Conservation (phyloP, 139 green algal genomes). For the Picochlorum sp. region DNA sequence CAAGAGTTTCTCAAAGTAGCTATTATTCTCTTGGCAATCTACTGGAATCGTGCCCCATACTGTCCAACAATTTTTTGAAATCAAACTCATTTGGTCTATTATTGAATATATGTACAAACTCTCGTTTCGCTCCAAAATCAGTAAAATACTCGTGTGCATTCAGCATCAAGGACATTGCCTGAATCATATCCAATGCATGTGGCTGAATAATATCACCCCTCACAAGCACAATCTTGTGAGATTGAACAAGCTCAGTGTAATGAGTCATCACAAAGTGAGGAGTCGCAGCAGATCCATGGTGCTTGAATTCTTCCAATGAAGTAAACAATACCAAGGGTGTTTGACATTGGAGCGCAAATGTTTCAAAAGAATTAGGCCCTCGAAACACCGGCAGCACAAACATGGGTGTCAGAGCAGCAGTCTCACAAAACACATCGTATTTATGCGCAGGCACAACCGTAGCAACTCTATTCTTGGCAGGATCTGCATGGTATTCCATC, state of each 20-base stretch:
- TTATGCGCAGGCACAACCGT: slow-evolving; percentile 9
- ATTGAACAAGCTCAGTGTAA: slow-evolving; percentile 54
- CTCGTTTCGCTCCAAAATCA: slow-evolving; percentile 13
- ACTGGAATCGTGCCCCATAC: slow-evolving; percentile 21
- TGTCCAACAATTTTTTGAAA: slow-evolving; percentile 32
- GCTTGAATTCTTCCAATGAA: slow-evolving; percentile 57
- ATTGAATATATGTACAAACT: slow-evolving; percentile 34
- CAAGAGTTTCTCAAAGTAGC: not conserved
- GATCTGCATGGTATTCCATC: slow-evolving; percentile 29
- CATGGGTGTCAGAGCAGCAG: slow-evolving; percentile 31
- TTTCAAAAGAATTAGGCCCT: slow-evolving; percentile 43
- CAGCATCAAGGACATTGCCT: slow-evolving; percentile 17
- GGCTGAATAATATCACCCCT: slow-evolving; percentile 49
- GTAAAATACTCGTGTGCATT: slow-evolving; percentile 29
- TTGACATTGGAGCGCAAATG: slow-evolving; percentile 54
- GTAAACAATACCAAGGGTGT: slow-evolving; percentile 60
- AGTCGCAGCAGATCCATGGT: slow-evolving; percentile 24
- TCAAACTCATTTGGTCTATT: slow-evolving; percentile 28
- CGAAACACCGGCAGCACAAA: slow-evolving; percentile 62
- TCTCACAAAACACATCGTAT: slow-evolving; percentile 20
- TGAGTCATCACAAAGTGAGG: slow-evolving; percentile 52
- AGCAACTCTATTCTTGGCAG: slow-evolving; percentile 20
- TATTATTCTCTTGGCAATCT: not conserved
- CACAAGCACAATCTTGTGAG: slow-evolving; percentile 51
- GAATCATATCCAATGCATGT: not conserved